Evolutionary conservation across 768 basidiomycete species (phyloP).

Genomic region (Arthromyces matolae): DNA sequence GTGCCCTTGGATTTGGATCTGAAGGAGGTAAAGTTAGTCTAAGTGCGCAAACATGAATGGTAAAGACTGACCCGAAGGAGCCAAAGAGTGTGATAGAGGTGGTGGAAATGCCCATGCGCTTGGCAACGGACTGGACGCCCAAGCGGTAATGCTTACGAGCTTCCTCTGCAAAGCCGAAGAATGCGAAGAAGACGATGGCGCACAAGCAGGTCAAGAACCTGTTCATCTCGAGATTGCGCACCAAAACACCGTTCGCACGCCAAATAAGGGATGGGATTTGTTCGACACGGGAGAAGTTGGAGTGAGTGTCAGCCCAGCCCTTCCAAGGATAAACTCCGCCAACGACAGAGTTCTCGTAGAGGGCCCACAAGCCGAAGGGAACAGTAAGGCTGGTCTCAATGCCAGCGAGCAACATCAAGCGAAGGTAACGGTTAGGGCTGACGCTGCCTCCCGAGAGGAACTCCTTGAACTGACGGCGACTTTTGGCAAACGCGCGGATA

Average conservation of each 20-base stretch:
- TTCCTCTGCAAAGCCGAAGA: conserved; percentile 55
- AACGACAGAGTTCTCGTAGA: conserved; percentile 22
- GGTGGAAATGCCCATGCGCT: conserved; percentile 23
- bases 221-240: conserved; percentile 26
- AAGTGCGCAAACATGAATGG: neutral
- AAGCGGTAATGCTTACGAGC: conserved; percentile 42
- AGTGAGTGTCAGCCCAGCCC: conserved; percentile 53
- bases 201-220: conserved; percentile 39
- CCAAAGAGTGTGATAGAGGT: conserved; percentile 20
- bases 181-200: conserved; percentile 47
- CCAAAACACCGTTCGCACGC: conserved; percentile 20
- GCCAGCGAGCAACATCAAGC: conserved; percentile 44
- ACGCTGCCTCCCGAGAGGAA: conserved; percentile 34
- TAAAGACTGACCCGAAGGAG: conserved; percentile 22
- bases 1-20: conserved; percentile 25
- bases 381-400: conserved; percentile 37
- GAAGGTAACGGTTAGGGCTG: conserved; percentile 44
- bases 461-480: conserved; percentile 35
- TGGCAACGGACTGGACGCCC: conserved; percentile 29
- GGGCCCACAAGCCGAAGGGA: conserved; percentile 30
- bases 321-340: conserved; percentile 35
- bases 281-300: conserved; percentile 38
- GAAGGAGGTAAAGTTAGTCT: neutral
- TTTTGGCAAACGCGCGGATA: conserved; percentile 32
- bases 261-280: conserved; percentile 36